These are phyloP conservation scores for Amaranthus cruentus DNA, from an alignment of 148 eudicot species.

Conservation along the genomic window DNA sequence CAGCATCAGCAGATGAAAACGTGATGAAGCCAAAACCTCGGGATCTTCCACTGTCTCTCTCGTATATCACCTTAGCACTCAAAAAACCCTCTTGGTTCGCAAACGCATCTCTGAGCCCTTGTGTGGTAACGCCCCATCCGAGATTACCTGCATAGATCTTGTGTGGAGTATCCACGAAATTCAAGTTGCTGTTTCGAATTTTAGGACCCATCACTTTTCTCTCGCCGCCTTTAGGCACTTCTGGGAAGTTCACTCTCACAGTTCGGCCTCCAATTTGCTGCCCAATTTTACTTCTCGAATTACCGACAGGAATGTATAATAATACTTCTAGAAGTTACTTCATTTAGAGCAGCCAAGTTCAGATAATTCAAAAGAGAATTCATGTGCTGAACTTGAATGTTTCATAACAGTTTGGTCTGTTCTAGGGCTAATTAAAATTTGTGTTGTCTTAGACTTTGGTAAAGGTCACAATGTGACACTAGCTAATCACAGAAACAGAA, in stretches of 20 bases:
- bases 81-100: conserved; percentile 53
- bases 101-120: conserved; percentile 66
- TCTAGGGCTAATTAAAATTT: too few species aligned
- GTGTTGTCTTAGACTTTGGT: too few species aligned
- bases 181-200: conserved; percentile 42
- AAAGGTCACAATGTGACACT: too few species aligned
- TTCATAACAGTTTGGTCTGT: too few species aligned
- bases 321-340: too few species aligned
- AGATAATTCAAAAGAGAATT: too few species aligned
- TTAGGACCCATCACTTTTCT: conserved; percentile 63
- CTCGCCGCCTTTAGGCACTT: conserved; percentile 91
- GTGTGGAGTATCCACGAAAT: conserved; percentile 74
- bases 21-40: conserved; percentile 86
- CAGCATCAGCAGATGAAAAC: conserved; percentile 62
- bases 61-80: conserved; percentile 79
- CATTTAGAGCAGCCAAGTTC: too few species aligned
- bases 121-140: conserved; percentile 59
- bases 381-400: too few species aligned
- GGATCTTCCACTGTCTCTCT: conserved; percentile 67
- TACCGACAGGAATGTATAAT: neutral
- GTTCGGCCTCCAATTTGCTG: conserved; percentile 88
- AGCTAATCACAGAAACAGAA: too few species aligned
- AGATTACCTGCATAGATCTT: conserved; percentile 89
- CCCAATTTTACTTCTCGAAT: conserved; percentile 8
- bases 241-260: conserved; percentile 88